These are phyloP conservation scores for Chlorencoelia australis DNA, from an alignment of 2,329 filamentous ascomycete genomes.

Conservation along the genomic window DNA sequence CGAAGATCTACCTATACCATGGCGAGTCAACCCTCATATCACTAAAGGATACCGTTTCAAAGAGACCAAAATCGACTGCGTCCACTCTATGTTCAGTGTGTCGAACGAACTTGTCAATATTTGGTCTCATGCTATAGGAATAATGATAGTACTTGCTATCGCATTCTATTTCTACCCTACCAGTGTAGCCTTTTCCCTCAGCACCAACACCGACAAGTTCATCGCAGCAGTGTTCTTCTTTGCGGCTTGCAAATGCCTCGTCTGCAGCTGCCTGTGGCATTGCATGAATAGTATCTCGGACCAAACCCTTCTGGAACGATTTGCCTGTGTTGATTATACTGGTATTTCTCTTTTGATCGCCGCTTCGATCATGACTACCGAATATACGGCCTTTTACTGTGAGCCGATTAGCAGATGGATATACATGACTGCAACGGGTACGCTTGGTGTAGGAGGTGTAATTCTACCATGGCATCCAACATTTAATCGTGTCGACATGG, in stretches of 20 bases:
- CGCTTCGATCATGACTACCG: conserved; percentile 93
- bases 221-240: conserved; percentile 94
- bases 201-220: conserved; percentile 78
- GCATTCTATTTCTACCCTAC: conserved; percentile 95
- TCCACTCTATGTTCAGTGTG: conserved; percentile 70
- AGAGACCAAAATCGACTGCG: conserved; percentile 80
- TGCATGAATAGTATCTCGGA: conserved; percentile 97
- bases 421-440: conserved; percentile 74
- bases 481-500: conserved; percentile 89
- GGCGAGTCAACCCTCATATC: conserved; percentile 94
- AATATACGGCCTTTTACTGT: conserved; percentile 98
- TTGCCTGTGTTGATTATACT: conserved; percentile 97
- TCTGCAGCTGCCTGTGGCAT: conserved; percentile 95
- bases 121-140: conserved; percentile 86
- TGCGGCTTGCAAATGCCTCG: conserved; percentile 85
- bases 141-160: conserved; percentile 77
- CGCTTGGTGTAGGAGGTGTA: conserved; percentile 76
- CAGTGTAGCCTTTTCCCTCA: conserved; percentile 75
- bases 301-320: conserved; percentile 79
- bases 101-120: conserved; percentile 97
- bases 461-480: conserved; percentile 92
- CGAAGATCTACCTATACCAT: conserved; percentile 81
- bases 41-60: conserved; percentile 85
- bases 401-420: conserved; percentile 77
- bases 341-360: conserved; percentile 92